Conservation (phyloP, 1,139 yeast genomes). For the Yamadazyma songkhlaensis region DNA sequence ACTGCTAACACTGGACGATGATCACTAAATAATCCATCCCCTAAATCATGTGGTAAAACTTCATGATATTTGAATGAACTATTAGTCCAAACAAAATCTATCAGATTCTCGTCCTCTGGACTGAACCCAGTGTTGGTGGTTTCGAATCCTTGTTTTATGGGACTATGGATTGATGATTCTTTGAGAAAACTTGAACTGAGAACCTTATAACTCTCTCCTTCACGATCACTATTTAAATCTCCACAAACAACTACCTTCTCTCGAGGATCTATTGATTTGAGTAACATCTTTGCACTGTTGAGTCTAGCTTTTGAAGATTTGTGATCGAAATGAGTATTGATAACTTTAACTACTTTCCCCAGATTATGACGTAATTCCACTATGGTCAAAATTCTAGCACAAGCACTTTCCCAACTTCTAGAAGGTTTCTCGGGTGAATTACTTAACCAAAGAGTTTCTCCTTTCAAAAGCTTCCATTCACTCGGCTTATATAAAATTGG, state of each 20-base stretch:
- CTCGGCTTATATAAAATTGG: slow-evolving; percentile 38
- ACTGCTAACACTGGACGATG: slow-evolving; percentile 43
- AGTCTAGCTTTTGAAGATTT: slow-evolving; percentile 37
- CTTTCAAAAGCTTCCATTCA: slow-evolving; percentile 27
- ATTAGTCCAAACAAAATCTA: slow-evolving; percentile 32
- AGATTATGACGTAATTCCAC: slow-evolving; percentile 27
- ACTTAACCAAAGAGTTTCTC: slow-evolving; percentile 45
- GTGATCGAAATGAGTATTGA: slow-evolving; percentile 48
- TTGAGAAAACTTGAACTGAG: slow-evolving; percentile 20
- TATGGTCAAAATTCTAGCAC: slow-evolving; percentile 40
- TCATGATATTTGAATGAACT: slow-evolving; percentile 28
- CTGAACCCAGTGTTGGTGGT: slow-evolving; percentile 28
- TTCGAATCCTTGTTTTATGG: slow-evolving; percentile 21
- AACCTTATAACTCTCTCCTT: slow-evolving; percentile 20
- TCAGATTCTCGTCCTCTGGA: slow-evolving; percentile 17
- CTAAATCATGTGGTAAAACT: slow-evolving; percentile 27
- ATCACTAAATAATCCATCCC: slow-evolving; percentile 34
- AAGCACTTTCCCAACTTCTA: slow-evolving; percentile 42
- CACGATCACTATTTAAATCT: slow-evolving; percentile 15
- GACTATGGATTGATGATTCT: slow-evolving; percentile 20
- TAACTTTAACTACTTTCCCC: slow-evolving; percentile 26
- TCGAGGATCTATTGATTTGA: slow-evolving; percentile 25
- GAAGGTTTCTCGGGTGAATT: slow-evolving; percentile 40
- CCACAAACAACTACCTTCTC: slow-evolving; percentile 34
- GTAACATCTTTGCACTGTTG: slow-evolving; percentile 27